Base-by-base conservation (phyloP, 345 rosid genomes). In the Turritis glabra region DNA sequence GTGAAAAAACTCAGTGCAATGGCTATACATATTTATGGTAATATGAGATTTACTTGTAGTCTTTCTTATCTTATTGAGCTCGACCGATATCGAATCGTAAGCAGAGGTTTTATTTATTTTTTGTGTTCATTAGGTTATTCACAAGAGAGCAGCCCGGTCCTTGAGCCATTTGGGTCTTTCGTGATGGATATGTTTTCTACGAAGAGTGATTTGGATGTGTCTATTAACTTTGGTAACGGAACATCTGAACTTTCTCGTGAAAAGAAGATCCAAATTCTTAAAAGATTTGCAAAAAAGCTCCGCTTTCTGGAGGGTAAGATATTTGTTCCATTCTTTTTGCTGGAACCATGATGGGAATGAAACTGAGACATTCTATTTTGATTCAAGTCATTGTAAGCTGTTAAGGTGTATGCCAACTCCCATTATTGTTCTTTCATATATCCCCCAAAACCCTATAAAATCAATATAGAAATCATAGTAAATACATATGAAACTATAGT, bases 91-190 rank as follows among this genome's bases (percentile, higher is more conserved):
- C 14, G 30, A 47, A 14, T n/a, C 19, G 7, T 25, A n/a, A 64
- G 21, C 7, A 13, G n/a, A 30, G 37, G 11, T 35, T 55, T 19
- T 29, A 13, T 44, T 17, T 51, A 8, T 5, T 38, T 37, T 37
- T 11, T n/a, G 38, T 73, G 25, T 72, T 18, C 27, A 66, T 73
- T 74, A 86, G 90, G 79, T 29, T 10, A 63, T 69, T 64, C 62
- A 17, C 15, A 74, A 48, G 85, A 80, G 58, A 55, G n/a, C 15
- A 26, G 23, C 1, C 85, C 84, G 12, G 41, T 73, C 14, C 81
- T 86, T 43, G 85, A 84, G 77, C 80, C 50, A 47, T 86, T 77
- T 61, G 90, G 88, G 7, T 86, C 90, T 27, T 84, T 81, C 33
- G 61, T 81, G 44, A 86, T 86, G 90, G 84, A 81, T 71, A 74